phyloP scores from a whole-genome alignment of 495 filamentous ascomycete genomes.

The Neurospora cerealis region DNA sequence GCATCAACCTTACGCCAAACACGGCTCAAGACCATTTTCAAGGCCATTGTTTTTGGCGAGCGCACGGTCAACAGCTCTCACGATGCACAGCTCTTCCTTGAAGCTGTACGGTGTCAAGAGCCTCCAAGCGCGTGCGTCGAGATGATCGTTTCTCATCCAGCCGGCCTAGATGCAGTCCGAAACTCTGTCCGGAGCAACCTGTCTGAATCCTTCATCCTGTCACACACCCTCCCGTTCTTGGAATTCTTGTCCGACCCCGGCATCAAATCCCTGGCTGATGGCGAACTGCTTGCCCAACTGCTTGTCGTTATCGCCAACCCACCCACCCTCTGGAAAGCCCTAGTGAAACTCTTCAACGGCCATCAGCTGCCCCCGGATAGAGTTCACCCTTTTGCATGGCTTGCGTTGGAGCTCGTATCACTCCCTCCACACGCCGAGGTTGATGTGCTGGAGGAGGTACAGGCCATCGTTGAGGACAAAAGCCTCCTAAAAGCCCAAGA shows the following conservation, averaged over 20 bases:
- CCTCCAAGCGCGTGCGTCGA: slow-evolving; percentile 44
- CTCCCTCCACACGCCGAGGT: slow-evolving; percentile 23
- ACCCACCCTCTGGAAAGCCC: slow-evolving; percentile 49
- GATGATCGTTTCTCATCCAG: slow-evolving; percentile 39
- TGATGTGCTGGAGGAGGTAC: slow-evolving; percentile 22
- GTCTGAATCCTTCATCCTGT: slow-evolving; percentile 43
- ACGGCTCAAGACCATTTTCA: slow-evolving; percentile 22
- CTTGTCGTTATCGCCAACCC: slow-evolving; percentile 46
- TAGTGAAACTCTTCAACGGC: slow-evolving; percentile 34
- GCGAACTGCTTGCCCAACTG: slow-evolving; percentile 44
- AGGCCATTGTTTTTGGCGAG: slow-evolving; percentile 18
- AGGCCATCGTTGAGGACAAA: slow-evolving; percentile 17
- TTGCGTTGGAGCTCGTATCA: slow-evolving; percentile 46
- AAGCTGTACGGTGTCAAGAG: slow-evolving; percentile 43
- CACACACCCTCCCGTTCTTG: slow-evolving; percentile 24
- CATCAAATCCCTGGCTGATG: slow-evolving; percentile 45
- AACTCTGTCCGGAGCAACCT: slow-evolving; percentile 39
- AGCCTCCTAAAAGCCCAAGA: slow-evolving; percentile 23
- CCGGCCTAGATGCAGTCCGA: slow-evolving; percentile 39
- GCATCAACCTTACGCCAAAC: not conserved
- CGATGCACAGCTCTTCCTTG: slow-evolving; percentile 49
- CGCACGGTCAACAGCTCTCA: slow-evolving; percentile 10
- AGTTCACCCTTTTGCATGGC: slow-evolving; percentile 46
- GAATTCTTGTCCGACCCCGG: slow-evolving; percentile 28
- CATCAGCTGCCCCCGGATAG: slow-evolving; percentile 28